phyloP scores from a whole-genome alignment of 2,329 filamentous ascomycete genomes.

The Sordariomycetes sp. region DNA sequence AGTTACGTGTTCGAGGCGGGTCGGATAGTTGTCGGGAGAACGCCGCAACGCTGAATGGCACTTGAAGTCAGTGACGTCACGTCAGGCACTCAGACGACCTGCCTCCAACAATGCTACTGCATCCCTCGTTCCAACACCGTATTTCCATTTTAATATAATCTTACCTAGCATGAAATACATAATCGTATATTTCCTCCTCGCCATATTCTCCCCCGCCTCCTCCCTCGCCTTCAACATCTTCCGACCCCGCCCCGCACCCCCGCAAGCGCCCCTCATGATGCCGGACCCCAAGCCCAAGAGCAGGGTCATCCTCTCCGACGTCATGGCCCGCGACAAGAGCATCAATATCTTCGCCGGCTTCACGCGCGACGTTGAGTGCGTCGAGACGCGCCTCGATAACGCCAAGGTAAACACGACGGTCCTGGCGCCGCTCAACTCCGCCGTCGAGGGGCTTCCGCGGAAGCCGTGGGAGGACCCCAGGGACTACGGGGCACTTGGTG shows the following conservation, averaged over 20 bases:
- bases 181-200: neutral
- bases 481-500: constrained; percentile 57
- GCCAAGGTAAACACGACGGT: constrained; percentile 61
- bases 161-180: neutral
- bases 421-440: constrained; percentile 75
- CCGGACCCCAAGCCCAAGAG: neutral
- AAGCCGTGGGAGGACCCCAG: constrained; percentile 77
- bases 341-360: constrained; percentile 80
- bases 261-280: neutral
- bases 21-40: neutral
- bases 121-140: neutral
- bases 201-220: neutral
- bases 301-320: constrained; percentile 62
- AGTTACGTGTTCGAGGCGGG: neutral
- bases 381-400: constrained; percentile 57
- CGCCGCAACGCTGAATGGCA: neutral
- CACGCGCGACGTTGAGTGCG: constrained; percentile 59
- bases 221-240: constrained; percentile 1
- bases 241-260: neutral
- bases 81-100: neutral
- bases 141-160: neutral
- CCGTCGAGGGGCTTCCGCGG: constrained; percentile 60
- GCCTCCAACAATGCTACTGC: neutral
- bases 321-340: constrained; percentile 63
- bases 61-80: constrained; percentile 1